phyloP scores from a whole-genome alignment of 129 eudicot species.

The Flaveria sonorensis region DNA sequence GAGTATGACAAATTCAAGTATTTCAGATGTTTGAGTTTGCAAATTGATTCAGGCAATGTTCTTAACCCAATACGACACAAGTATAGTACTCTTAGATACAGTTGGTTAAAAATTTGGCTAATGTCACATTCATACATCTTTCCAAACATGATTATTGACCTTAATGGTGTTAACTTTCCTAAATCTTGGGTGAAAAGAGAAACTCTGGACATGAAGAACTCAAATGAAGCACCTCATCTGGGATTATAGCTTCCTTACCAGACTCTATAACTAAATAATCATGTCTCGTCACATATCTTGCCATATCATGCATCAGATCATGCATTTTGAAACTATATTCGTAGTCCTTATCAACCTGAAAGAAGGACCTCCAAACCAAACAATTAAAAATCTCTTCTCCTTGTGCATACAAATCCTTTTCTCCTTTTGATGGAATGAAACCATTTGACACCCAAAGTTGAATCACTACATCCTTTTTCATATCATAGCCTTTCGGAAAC shows the following conservation, averaged over 20 bases:
- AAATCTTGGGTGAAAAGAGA: not conserved
- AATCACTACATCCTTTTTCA: not conserved
- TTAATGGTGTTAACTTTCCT: not conserved
- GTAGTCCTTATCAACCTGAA: not conserved
- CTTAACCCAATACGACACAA: not conserved
- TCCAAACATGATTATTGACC: constrained; percentile 11
- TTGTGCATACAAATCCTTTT: not conserved
- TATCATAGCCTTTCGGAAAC: not conserved
- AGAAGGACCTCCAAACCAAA: not conserved
- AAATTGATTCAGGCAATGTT: constrained; percentile 11
- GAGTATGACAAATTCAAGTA: constrained; percentile 35
- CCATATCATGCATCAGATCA: constrained; percentile 12
- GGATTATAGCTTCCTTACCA: constrained; percentile 15
- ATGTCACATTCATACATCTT: not conserved
- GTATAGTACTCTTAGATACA: constrained; percentile 21
- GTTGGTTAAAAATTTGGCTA: not conserved
- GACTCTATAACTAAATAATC: not conserved
- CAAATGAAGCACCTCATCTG: constrained; percentile 20
- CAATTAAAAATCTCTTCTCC: not conserved
- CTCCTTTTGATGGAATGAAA: not conserved
- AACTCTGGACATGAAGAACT: constrained; percentile 10
- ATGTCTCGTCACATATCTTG: not conserved
- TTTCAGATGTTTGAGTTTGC: constrained; percentile 12
- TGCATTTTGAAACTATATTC: not conserved
- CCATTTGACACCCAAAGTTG: not conserved